Conservation (phyloP, 768 basidiomycete species). For the Tephrocybe sp. region DNA sequence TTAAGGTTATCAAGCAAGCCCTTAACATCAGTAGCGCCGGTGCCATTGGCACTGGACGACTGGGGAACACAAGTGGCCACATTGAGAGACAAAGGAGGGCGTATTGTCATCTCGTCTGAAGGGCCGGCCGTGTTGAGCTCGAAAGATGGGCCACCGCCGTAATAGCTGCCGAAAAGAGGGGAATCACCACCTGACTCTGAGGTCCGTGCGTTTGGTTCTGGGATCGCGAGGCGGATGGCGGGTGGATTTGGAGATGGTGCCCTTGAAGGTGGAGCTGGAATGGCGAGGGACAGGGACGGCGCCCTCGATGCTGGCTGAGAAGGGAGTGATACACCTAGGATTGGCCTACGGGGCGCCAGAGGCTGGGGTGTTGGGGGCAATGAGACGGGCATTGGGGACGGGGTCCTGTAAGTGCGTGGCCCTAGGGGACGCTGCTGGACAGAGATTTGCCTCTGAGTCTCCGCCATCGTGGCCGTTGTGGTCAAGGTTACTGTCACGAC, state of each 20-base stretch:
- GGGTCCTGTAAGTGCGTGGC: conserved; percentile 45
- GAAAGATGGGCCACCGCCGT: conserved; percentile 37
- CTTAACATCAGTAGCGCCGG: conserved; percentile 36
- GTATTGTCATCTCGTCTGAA: conserved; percentile 44
- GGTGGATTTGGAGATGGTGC: conserved; percentile 30
- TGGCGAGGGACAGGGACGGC: conserved; percentile 26
- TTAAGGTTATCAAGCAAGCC: conserved; percentile 38
- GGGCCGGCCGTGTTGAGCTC: conserved; percentile 22
- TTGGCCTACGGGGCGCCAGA: conserved; percentile 21
- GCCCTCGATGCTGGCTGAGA: conserved; percentile 30
- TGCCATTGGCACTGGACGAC: conserved; percentile 25
- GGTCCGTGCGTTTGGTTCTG: conserved; percentile 19
- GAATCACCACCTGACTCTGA: conserved; percentile 25
- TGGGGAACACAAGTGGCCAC: conserved; percentile 28
- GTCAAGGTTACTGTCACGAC: conserved; percentile 26
- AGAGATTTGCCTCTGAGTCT: conserved; percentile 18
- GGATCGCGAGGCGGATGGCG: conserved; percentile 29
- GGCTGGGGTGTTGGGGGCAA: conserved; percentile 23
- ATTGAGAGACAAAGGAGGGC: conserved; percentile 27
- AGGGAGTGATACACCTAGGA: conserved; percentile 10
- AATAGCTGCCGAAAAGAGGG: conserved; percentile 38
- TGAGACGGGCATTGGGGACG: conserved; percentile 34
- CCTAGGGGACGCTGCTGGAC: conserved; percentile 45
- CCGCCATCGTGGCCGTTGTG: conserved; percentile 27
- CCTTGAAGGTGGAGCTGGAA: conserved; percentile 25